Base-by-base conservation (phyloP, 2,329 filamentous ascomycete species). In the Aspergillus glaucus region DNA sequence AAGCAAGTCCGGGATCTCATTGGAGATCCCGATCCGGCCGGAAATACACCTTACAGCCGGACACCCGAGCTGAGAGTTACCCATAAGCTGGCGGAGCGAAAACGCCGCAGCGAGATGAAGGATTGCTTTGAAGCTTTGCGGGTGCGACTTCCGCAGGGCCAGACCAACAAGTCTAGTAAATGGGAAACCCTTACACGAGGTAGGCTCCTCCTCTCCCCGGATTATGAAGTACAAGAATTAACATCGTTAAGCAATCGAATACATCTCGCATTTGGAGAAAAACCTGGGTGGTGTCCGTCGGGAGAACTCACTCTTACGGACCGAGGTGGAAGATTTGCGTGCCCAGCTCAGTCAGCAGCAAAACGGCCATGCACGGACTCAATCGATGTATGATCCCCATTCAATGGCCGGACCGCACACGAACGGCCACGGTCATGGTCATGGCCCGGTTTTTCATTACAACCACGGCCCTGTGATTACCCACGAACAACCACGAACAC, bases 71-170 rank as follows among this genome's bases (percentile, higher is more conserved):
- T 77, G 40, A 64, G 74, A 43, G 70, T 76, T 14, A 76, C 73
- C 8, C 74, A 77, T 52, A 77, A 77, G 51, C 57, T 77, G 22
- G 74, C 74, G 14, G 74, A 77, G 62, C 67, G 74, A 14, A 77
- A 77, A 57, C 72, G 74, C 34, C 72, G 74, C 42, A 76, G 74
- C 48, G 74, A 77, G 53, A 77, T 77, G 74, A 77, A 77, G 51
- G 73, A 75, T 55, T 74, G 74, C 44, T 77, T 77, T 51, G 74
- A 77, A 55, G 61, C 66, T 17, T 57, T 77, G 40, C 67, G 74
- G 26, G 57, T 66, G 34, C 69, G 71, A 26, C 63, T 77, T 1
- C 74, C 74, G 3, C 63, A 70, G 14, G 68, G 62, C 47, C 73
- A 75, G 54, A 74, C 71, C 52, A 75, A 74, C 58, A 77, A 77